Conservation (phyloP, 495 filamentous ascomycete species). For the Podospora didyma region DNA sequence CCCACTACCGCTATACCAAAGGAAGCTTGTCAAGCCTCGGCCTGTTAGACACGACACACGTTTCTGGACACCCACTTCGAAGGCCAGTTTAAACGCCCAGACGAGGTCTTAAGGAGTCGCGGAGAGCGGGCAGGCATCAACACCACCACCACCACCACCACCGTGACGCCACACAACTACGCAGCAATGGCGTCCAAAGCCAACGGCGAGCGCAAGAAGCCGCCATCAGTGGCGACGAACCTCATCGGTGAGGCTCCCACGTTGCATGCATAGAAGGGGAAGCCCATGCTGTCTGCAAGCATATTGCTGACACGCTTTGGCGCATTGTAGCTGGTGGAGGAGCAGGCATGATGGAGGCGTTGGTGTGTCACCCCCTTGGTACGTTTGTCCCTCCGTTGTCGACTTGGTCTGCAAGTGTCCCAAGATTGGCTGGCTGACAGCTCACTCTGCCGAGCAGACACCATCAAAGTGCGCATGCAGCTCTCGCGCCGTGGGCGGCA, state of each 20-base stretch:
- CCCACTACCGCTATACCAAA: too few relatives aligned
- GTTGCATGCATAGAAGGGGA: too few relatives aligned
- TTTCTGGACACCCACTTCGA: too few relatives aligned
- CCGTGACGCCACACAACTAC: conserved; percentile 8
- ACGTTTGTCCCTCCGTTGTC: conserved; percentile 25
- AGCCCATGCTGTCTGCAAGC: background rate
- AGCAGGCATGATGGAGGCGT: conserved; percentile 98
- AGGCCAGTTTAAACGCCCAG: background rate
- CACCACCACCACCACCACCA: background rate
- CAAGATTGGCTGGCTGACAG: conserved; percentile 1
- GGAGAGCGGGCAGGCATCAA: background rate
- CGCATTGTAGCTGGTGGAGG: conserved; percentile 76
- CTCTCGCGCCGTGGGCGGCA: conserved; percentile 79
- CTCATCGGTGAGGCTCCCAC: conserved; percentile 70
- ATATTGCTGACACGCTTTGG: conserved; percentile 14
- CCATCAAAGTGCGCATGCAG: conserved; percentile 99
- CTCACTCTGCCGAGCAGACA: conserved; percentile 49
- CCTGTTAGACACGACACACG: too few relatives aligned
- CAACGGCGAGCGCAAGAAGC: conserved; percentile 68
- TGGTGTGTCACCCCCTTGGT: conserved; percentile 95
- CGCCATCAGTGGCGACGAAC: conserved; percentile 83
- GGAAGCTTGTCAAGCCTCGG: too few relatives aligned
- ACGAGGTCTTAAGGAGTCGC: background rate
- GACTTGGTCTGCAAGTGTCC: background rate
- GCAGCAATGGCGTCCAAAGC: conserved; percentile 38